These are phyloP conservation scores for Neonectria ditissima DNA, from an alignment of 2,329 filamentous ascomycete species.

Conservation along the genomic window DNA sequence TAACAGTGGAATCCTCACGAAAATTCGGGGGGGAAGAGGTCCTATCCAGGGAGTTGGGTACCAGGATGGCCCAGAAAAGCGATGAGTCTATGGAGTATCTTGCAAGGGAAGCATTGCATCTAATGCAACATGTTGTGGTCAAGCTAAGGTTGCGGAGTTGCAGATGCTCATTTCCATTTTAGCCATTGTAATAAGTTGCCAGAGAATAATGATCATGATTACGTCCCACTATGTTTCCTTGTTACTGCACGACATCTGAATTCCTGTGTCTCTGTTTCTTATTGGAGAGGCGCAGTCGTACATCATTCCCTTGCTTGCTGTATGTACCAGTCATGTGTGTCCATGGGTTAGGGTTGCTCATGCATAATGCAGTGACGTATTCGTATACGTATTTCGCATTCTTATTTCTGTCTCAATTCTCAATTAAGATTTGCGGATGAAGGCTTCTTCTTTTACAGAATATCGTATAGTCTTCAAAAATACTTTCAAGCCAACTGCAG, in stretches of 20 bases:
- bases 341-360: conserved; percentile 16
- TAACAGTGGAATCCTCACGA: conserved; percentile 26
- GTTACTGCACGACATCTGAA: too few relatives aligned
- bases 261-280: neutral
- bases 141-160: neutral
- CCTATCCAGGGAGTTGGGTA: conserved; percentile 12
- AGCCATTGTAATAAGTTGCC: conserved; percentile 36
- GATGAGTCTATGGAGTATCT: conserved; percentile 31
- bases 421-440: conserved; percentile 3
- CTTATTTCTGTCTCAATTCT: conserved; percentile 8
- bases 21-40: neutral
- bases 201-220: conserved; percentile 32
- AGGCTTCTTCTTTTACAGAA: neutral
- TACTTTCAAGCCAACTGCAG: too few relatives aligned
- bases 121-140: conserved; percentile 22
- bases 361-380: conserved; percentile 7
- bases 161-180: conserved; percentile 17
- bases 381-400: conserved; percentile 29
- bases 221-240: neutral
- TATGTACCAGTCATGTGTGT: neutral
- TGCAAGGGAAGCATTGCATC: conserved; percentile 30
- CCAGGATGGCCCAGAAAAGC: conserved; percentile 13
- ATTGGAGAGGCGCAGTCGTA: neutral
- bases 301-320: neutral
- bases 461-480: too few relatives aligned